Evolutionary conservation across 2,329 filamentous ascomycete genomes (phyloP), one percentile per base, ranked within the genome.

Genomic region (Nemania serpens): DNA sequence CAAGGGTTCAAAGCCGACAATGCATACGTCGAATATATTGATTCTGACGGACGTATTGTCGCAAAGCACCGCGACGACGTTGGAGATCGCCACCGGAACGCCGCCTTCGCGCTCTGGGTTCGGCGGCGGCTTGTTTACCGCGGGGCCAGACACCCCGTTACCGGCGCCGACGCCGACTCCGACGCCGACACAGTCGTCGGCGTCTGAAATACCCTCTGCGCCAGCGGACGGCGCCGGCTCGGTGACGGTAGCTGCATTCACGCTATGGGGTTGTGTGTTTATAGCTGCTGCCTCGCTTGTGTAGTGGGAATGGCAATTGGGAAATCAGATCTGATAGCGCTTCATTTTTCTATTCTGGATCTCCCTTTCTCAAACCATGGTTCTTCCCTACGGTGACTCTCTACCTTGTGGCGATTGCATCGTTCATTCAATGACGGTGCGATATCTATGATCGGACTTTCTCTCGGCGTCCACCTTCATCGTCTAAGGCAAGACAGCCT

Each of bases 31-130:
- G 5, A 55, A 46, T 25, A 10, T 57, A 25, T 33, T 65, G 2
- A 43, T 60, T 10, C 34, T 65, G 7, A 65, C 61, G 4, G 47
- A 58, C 4, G 12, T 45, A 10, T 5, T 45, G 2, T 12, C 56
- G 4, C 15, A 51, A 9, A 65, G 39, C 51, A 55, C 50, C 1
- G 25, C 54, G 2, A 33, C 50, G 17, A 61, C 58, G 12, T 51
- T 65, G 0, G 58, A 33, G 2, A 50, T 59, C 5, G 63, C 50
- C 1, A 61, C 58, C 0, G 63, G 61, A 2, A 61, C 61, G 9
- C 63, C 63, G 2, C 53, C 62, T 10, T 22, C 53, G 2, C 60
- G 33, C 3, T 61, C 60, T 3, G 58, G 60, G 15, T 41, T 58
- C 9, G 42, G 50, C 1, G 42, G 50, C 1, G 43, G 22, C 17